Conservation (phyloP, 2,329 filamentous ascomycete genomes). For the Drechmeria coniospora region DNA sequence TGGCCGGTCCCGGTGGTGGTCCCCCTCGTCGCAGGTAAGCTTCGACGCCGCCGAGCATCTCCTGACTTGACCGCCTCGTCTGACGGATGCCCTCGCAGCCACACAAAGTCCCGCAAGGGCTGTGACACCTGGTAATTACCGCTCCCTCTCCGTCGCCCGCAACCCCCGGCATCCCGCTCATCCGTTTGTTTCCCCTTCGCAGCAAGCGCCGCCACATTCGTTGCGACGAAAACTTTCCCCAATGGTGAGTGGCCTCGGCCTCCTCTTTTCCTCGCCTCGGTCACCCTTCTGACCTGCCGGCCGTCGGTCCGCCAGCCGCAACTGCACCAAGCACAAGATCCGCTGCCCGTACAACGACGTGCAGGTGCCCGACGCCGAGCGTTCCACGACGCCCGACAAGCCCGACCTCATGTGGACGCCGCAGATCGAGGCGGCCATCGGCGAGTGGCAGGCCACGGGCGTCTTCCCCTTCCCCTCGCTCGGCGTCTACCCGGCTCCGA, state of each 20-base stretch:
- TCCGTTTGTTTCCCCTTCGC: slow-evolving; percentile 5
- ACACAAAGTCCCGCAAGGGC: slow-evolving; percentile 97
- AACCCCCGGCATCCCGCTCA: neutral
- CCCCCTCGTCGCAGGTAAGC: slow-evolving; percentile 58
- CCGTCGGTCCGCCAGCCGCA: slow-evolving; percentile 46
- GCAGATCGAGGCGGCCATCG: slow-evolving; percentile 66
- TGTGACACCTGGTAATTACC: slow-evolving; percentile 92
- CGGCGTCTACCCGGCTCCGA: slow-evolving; percentile 57
- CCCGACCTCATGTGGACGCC: slow-evolving; percentile 71
- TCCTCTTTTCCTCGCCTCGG: neutral
- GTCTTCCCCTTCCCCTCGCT: slow-evolving; percentile 76
- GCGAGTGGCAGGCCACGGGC: slow-evolving; percentile 70
- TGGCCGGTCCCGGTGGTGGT: slow-evolving; percentile 91
- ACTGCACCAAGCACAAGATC: slow-evolving; percentile 98
- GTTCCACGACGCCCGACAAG: slow-evolving; percentile 44
- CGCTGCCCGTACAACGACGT: slow-evolving; percentile 95
- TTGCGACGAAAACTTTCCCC: slow-evolving; percentile 93
- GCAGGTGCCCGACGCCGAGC: slow-evolving; percentile 45
- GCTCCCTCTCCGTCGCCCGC: neutral
- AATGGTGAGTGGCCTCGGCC: slow-evolving; percentile 53
- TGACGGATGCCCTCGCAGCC: slow-evolving; percentile 39
- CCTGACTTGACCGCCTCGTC: neutral
- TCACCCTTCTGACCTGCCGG: neutral
- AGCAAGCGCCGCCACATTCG: slow-evolving; percentile 89
- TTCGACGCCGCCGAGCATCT: neutral